phyloP scores from a whole-genome alignment of 2,329 filamentous ascomycete species.

The Paraphaeosphaeria minitans region DNA sequence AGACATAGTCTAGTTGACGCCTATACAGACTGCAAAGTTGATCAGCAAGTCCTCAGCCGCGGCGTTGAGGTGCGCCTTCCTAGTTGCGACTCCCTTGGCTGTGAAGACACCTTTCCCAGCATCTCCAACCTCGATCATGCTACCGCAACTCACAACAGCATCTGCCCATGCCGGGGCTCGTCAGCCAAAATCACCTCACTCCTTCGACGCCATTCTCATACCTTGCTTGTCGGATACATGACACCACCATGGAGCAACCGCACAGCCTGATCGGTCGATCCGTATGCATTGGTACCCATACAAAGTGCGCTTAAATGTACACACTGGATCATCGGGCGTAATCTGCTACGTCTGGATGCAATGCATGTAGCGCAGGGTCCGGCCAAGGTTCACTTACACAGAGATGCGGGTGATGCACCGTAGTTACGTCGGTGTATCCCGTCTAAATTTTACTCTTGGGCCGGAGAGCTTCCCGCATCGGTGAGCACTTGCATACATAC shows the following conservation, averaged over 20 bases:
- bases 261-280: conserved; percentile 6
- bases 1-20: background rate
- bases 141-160: background rate
- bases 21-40: background rate
- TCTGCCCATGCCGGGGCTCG: background rate
- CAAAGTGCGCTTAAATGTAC: background rate
- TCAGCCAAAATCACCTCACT: background rate
- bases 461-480: conserved; percentile 20
- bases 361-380: background rate
- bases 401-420: background rate
- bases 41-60: background rate
- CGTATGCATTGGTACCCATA: background rate
- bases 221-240: background rate
- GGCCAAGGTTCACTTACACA: background rate
- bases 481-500: conserved; percentile 17
- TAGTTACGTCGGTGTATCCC: background rate
- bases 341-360: background rate
- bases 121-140: background rate
- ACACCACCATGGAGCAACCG: background rate
- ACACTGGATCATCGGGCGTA: background rate
- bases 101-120: background rate
- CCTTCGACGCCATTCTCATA: background rate
- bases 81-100: background rate
- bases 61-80: background rate
- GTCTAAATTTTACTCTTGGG: background rate